Base-by-base conservation (phyloP, 768 basidiomycete species). In the Royoungia palumana region DNA sequence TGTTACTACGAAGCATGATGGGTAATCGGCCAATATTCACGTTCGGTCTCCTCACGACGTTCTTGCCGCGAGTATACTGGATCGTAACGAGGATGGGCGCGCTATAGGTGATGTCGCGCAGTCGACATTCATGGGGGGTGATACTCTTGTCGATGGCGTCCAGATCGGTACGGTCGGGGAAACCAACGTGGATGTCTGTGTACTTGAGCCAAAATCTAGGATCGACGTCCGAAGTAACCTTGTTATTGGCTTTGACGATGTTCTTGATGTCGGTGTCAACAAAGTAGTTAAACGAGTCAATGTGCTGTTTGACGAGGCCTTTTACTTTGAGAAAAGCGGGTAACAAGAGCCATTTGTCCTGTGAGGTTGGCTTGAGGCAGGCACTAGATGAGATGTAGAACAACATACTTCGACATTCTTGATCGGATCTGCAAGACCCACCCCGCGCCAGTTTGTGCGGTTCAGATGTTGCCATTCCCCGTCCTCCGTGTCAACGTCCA, bases 331-430 rank as follows among this genome's bases (percentile, higher is more conserved):
- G 76, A 62, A 98, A 99, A 10, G 94, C 95, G 2, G 96, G 96
- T 3, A 99, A 74, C 10, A 99, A 74, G 17, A 96, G 81, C 96
- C 96, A 99, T 83, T 99, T 99, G 66, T 99, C 96, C 94, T 96
- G 58, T 37, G 5, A 16, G 27, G 13, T 41, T 22, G 7, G 13
- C 10, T 27, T 43, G 45, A 49, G 28, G 55, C 51, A 46, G 44
- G 27, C 5, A 9, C 21, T 47, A 17, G 53, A 28, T 28, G 22
- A 14, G 21, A 37, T 9, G 42, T 24, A 28, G 36, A 47, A 25
- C 27, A 20, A 68, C 83, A 58, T 63, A 92, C 94, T 80, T 96
- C 87, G 16, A 98, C 84, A 35, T 73, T 82, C 72, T 95, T 95
- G 47, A 97, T 83, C 0, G 91, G 88, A 70, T 94, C 94, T 12